Base-by-base conservation (phyloP, 345 rosid species). In the Gossypium mustelinum region DNA sequence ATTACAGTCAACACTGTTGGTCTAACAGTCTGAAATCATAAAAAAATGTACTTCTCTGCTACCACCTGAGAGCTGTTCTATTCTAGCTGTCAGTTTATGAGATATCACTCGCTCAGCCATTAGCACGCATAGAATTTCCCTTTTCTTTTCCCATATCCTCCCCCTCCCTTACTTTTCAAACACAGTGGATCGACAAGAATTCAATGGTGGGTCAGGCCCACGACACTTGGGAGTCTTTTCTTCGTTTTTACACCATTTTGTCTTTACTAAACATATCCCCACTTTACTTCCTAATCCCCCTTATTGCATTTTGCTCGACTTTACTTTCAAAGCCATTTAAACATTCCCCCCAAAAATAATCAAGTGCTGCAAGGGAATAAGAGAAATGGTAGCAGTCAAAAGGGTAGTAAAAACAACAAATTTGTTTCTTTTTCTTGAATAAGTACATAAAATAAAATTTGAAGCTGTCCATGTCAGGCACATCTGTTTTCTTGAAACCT, bases 201-300 rank as follows among this genome's bases (percentile, higher is more conserved):
- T 80, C 85, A 81, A 74, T 50, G 82, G 85, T 78, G 85, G 88
- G 88, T 67, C 88, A 81, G 61, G 45, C 13, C n/a, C 2, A 74
- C 62, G 70, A 76, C 71, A 80, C 64, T 67, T 7, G 22, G 22
- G 9, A 11, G 64, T 75, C 82, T 51, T 78, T 74, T 70, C 44
- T 44, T 13, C 51, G 70, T 27, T 50, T 20, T 50, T 16, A 44
- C 41, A 45, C 51, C 3, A 11, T 27, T 25, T 18, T 11, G 20
- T 70, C 75, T 76, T 75, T 79, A 54, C 70, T 77, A 76, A 78
- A 77, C 78, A 75, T 60, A 29, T 45, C 61, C 62, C 18, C 41
- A 54, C 27, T 22, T 16, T n/a, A 72, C 25, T 66, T 45, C 45
- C 48, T 45, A 58, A 24, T 25, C 7, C 41, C 41, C 41, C 39